These are phyloP conservation scores for Trametes cinnabarina DNA, from an alignment of 768 basidiomycete genomes.

Conservation along the genomic window DNA sequence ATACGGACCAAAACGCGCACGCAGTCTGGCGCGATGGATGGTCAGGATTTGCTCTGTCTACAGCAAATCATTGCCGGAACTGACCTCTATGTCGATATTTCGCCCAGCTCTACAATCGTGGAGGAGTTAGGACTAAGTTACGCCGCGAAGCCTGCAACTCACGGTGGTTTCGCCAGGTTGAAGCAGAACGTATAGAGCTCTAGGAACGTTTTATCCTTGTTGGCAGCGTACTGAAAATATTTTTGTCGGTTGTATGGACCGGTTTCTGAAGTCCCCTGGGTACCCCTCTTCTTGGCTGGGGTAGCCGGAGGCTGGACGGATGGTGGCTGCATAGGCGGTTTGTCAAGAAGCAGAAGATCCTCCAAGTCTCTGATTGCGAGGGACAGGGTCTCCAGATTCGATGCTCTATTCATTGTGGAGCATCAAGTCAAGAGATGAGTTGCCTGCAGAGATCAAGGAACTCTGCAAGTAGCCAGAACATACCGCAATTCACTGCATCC, in stretches of 20 bases:
- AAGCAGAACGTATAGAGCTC: constrained; percentile 75
- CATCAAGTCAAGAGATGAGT: not conserved
- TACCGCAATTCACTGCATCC: constrained; percentile 50
- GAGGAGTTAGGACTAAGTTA: no score
- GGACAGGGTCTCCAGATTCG: constrained; percentile 48
- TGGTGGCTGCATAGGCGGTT: constrained; percentile 34
- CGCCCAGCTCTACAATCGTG: constrained; percentile 52
- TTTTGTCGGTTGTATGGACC: constrained; percentile 56
- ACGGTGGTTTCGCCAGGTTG: constrained; percentile 68
- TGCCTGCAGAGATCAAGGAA: not conserved
- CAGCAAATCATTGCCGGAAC: constrained; percentile 13
- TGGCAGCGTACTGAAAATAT: constrained; percentile 49
- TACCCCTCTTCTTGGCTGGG: constrained; percentile 35
- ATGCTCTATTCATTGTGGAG: no score
- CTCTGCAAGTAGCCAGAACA: not conserved
- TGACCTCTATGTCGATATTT: constrained; percentile 81
- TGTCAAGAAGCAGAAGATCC: constrained; percentile 51
- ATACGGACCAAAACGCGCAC: constrained; percentile 71
- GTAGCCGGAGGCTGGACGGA: constrained; percentile 16
- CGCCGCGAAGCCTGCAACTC: constrained; percentile 31
- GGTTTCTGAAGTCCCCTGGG: constrained; percentile 36
- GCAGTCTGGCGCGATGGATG: no score
- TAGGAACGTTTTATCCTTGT: constrained; percentile 53
- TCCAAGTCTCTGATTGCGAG: constrained; percentile 60
- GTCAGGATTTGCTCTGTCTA: no score